Evolutionary conservation across 192 early-diverging fungal genomes (phyloP).

Genomic region (Coemansia sp.): DNA sequence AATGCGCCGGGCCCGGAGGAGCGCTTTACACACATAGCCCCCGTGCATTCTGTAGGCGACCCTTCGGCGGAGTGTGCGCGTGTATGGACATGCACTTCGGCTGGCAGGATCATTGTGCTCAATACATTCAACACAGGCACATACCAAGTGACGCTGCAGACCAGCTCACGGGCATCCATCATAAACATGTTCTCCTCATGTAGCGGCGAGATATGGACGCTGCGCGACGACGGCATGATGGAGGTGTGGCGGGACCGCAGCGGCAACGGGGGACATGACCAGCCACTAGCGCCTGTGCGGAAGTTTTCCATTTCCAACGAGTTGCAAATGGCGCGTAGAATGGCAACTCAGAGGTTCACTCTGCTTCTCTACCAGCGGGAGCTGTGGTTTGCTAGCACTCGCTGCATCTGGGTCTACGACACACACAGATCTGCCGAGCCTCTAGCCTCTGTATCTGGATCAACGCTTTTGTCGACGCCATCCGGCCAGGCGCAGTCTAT

Average conservation of each 20-base stretch:
- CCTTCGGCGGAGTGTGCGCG: slow-evolving; percentile 28
- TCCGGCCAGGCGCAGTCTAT: slow-evolving; percentile 15
- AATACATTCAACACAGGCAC: slow-evolving; percentile 23
- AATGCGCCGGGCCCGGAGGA: slow-evolving; percentile 52
- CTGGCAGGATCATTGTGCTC: slow-evolving; percentile 44
- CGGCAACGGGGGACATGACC: slow-evolving; percentile 12
- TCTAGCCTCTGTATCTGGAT: slow-evolving; percentile 20
- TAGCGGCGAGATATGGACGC: slow-evolving; percentile 45
- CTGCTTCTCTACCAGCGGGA: slow-evolving; percentile 32
- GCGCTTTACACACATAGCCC: slow-evolving; percentile 47
- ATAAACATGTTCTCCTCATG: slow-evolving; percentile 28
- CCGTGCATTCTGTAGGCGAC: slow-evolving; percentile 32
- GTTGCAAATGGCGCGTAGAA: slow-evolving; percentile 31
- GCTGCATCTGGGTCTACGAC: slow-evolving; percentile 47
- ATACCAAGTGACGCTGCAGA: slow-evolving; percentile 26
- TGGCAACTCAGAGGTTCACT: slow-evolving; percentile 14
- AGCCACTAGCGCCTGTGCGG: slow-evolving; percentile 30
- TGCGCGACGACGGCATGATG: slow-evolving; percentile 44
- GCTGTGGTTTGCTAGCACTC: slow-evolving; percentile 49
- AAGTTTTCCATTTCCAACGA: slow-evolving; percentile 38
- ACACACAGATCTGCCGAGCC: slow-evolving; percentile 20
- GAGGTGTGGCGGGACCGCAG: slow-evolving; percentile 47
- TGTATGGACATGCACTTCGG: slow-evolving; percentile 41
- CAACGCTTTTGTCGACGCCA: slow-evolving; percentile 17
- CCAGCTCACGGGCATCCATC: slow-evolving; percentile 15